Percentiles rank a stretch among this genome's conserved stretches.
Conservation (phyloP, 148 eudicot species). For the Nepenthes gracilis region DNA sequence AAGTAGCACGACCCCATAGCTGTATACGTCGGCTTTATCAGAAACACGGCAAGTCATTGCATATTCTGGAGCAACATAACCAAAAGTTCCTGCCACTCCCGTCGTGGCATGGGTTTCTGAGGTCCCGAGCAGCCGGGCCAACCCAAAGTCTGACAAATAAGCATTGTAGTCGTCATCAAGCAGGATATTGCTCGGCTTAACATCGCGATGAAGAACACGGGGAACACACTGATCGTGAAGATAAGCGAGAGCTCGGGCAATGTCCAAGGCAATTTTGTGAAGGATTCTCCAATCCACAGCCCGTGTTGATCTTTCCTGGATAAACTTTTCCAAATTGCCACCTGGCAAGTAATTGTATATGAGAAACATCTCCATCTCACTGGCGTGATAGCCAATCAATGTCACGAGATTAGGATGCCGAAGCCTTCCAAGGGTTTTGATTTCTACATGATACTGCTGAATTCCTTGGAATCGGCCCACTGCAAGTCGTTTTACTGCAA, state of each 20-base stretch:
- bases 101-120: constrained; percentile 61
- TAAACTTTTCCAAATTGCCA: constrained; percentile 54
- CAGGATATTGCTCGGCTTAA: constrained; percentile 59
- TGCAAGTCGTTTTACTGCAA: constrained; percentile 54
- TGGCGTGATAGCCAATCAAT: constrained; percentile 49
- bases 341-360: constrained; percentile 55
- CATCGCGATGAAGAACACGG: constrained; percentile 46
- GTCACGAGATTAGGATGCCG: constrained; percentile 54
- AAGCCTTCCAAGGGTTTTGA: constrained; percentile 48
- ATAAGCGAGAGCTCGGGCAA: constrained; percentile 46
- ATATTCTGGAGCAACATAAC: constrained; percentile 67
- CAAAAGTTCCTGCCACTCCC: constrained; percentile 57
- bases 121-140: constrained; percentile 50
- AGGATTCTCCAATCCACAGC: constrained; percentile 34
- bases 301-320: constrained; percentile 32
- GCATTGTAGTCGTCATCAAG: constrained; percentile 58
- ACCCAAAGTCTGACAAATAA: constrained; percentile 53
- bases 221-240: constrained; percentile 57
- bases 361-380: constrained; percentile 55
- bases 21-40: constrained; percentile 58
- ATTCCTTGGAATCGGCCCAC: constrained; percentile 48
- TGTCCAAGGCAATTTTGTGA: constrained; percentile 46
- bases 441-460: constrained; percentile 57
- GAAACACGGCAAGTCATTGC: constrained; percentile 57
- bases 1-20: constrained; percentile 53